Conservation (phyloP, 2,329 filamentous ascomycete genomes). For the Meredithiella fracta region DNA sequence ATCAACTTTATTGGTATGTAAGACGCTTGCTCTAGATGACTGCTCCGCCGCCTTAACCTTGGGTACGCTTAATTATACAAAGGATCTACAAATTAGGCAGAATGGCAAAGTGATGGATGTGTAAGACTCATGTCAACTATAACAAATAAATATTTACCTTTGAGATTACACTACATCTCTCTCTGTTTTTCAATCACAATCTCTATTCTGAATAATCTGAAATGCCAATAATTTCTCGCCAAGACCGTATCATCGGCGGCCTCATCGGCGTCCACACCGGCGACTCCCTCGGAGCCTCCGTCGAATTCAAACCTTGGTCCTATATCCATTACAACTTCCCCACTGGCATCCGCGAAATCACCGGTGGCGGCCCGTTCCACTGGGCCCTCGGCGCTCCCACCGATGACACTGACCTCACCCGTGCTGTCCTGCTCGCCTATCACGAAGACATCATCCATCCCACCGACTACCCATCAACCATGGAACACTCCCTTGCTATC, state of each 20-base stretch:
- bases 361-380: constrained; percentile 28
- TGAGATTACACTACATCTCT: no score
- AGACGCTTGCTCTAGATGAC: no score
- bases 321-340: constrained; percentile 22
- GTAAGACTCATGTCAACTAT: no score
- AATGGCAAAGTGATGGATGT: no score
- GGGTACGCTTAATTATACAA: no score
- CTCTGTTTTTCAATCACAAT: no score
- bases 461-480: neutral
- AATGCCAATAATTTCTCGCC: neutral
- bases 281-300: constrained; percentile 30
- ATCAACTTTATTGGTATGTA: no score
- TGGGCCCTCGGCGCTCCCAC: constrained; percentile 30
- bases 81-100: no score
- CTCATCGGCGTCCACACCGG: constrained; percentile 31
- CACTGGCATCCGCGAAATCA: constrained; percentile 25
- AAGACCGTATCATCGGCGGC: constrained; percentile 23
- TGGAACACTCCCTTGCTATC: neutral
- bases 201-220: no score
- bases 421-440: constrained; percentile 30
- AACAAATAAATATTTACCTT: no score
- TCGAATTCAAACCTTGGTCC: constrained; percentile 26
- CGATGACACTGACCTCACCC: constrained; percentile 32
- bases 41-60: no score
- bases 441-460: constrained; percentile 16